Percentiles rank a stretch among this genome's conserved stretches.
These are phyloP conservation scores for Didymella segeticola DNA, from an alignment of 2,329 filamentous ascomycete species.

Conservation along the genomic window DNA sequence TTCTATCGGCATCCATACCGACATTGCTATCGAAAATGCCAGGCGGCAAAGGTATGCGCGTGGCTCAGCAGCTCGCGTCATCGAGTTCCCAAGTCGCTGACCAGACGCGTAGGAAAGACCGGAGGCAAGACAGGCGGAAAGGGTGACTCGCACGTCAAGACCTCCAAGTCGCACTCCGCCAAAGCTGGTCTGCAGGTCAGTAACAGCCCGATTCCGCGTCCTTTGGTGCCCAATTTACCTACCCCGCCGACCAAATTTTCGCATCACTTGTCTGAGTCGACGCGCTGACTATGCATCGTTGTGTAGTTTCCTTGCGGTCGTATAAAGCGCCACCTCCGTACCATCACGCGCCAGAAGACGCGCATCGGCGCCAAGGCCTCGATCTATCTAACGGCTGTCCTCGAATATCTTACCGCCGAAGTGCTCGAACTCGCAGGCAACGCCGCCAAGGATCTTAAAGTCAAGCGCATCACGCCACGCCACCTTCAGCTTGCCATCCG, in stretches of 20 bases:
- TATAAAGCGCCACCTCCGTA: constrained; percentile 99
- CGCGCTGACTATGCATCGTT: constrained; percentile 35
- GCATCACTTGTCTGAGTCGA: constrained; percentile 19
- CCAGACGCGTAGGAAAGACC: constrained; percentile 55
- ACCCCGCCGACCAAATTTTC: constrained; percentile 27
- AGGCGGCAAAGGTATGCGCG: constrained; percentile 89
- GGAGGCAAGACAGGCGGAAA: constrained; percentile 92
- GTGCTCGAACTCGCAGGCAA: constrained; percentile 98
- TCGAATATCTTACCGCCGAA: constrained; percentile 97
- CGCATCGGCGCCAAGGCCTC: constrained; percentile 98
- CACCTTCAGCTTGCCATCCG: constrained; percentile 98
- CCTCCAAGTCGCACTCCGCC: constrained; percentile 90
- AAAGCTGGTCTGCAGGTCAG: constrained; percentile 95
- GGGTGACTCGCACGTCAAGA: constrained; percentile 78
- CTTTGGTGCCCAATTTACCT: constrained; percentile 22
- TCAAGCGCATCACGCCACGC: constrained; percentile 98
- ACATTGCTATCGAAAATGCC: constrained; percentile 61
- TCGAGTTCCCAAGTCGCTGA: constrained; percentile 28
- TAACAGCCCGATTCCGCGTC: constrained; percentile 36
- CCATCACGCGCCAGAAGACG: constrained; percentile 99
- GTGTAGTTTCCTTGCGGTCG: constrained; percentile 95
- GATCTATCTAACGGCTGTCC: constrained; percentile 96
- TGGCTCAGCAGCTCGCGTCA: constrained; percentile 32
- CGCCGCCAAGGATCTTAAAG: constrained; percentile 98
- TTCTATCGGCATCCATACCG: constrained; percentile 27